phyloP scores from a whole-genome alignment of 495 filamentous ascomycete species.

The Astrothelium subdiscretum region DNA sequence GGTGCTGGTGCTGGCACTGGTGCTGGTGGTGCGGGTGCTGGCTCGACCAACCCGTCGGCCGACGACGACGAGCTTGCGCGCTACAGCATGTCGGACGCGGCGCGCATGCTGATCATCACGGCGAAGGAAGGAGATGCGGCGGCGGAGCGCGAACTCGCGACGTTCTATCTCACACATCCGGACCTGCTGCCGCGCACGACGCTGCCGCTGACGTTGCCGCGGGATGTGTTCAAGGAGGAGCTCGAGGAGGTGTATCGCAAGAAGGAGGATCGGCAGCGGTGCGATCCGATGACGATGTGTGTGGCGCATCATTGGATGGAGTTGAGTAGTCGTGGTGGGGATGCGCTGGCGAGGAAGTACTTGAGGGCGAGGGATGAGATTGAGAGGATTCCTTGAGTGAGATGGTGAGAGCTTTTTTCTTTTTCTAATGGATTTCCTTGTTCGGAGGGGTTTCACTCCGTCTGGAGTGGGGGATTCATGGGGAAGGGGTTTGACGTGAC shows the following conservation, averaged over 20 bases:
- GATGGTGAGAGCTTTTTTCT: no score
- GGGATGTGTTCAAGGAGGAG: conserved; percentile 84
- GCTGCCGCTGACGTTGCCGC: conserved; percentile 69
- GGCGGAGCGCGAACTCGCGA: conserved; percentile 88
- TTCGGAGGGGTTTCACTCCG: no score
- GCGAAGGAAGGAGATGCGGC: conserved; percentile 87
- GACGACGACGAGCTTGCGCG: conserved; percentile 36
- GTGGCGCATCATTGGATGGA: conserved; percentile 99
- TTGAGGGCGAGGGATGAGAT: conserved; percentile 62
- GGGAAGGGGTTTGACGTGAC: background rate
- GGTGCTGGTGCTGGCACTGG: conserved; percentile 8
- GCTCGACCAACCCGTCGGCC: conserved; percentile 11
- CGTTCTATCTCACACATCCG: conserved; percentile 88
- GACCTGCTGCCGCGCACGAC: conserved; percentile 77
- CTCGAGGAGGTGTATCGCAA: conserved; percentile 63
- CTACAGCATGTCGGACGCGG: conserved; percentile 73
- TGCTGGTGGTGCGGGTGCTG: conserved; percentile 1
- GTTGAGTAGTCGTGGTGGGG: conserved; percentile 72
- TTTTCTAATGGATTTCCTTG: no score
- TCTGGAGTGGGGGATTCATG: background rate
- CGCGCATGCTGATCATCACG: conserved; percentile 84
- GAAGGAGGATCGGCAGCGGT: conserved; percentile 40
- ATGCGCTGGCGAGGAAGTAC: conserved; percentile 75
- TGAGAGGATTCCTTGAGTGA: conserved; percentile 31
- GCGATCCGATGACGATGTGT: conserved; percentile 87